Percentiles rank a stretch among this genome's conserved stretches.
Evolutionary conservation across 352 stramenopile species (phyloP).

Genomic region (Phytophthora niederhauseri): DNA sequence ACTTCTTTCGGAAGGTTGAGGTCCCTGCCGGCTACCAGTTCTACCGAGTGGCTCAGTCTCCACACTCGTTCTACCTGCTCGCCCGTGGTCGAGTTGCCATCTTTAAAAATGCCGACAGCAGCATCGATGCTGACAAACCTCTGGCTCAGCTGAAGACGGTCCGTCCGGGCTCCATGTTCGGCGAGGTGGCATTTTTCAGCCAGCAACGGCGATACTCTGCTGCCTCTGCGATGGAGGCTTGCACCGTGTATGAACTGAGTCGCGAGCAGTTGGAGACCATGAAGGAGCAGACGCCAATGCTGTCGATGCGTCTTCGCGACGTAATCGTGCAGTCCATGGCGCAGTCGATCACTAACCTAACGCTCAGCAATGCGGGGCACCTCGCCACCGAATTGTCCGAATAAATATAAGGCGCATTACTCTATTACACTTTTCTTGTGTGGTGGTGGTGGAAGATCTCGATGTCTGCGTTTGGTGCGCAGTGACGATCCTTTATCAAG

Average conservation of each 20-base stretch:
- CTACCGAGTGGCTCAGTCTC: conserved; percentile 52
- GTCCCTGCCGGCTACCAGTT: conserved; percentile 59
- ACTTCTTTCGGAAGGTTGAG: conserved; percentile 48
- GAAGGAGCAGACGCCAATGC: conserved; percentile 41
- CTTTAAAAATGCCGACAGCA: conserved; percentile 63
- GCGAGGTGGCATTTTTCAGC: conserved; percentile 78
- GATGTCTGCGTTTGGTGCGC: no score
- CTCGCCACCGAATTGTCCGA: no score
- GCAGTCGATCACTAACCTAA: conserved; percentile 7
- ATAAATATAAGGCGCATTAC: no score
- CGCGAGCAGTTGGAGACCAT: conserved; percentile 56
- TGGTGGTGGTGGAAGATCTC: no score
- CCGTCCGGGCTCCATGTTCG: conserved; percentile 68
- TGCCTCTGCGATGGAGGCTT: conserved; percentile 41
- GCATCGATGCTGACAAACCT: conserved; percentile 31
- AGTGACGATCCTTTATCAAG: no score
- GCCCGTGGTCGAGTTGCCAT: conserved; percentile 54
- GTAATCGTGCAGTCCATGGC: conserved; percentile 66
- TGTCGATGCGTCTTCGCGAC: conserved; percentile 64
- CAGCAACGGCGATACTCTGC: conserved; percentile 52
- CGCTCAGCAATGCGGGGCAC: conserved; percentile 21
- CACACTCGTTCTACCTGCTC: conserved; percentile 63
- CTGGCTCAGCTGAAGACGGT: conserved; percentile 54
- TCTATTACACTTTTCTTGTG: no score
- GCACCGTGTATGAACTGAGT: conserved; percentile 63